Evolutionary conservation across 2,329 filamentous ascomycete species (phyloP), one percentile per base, ranked within the genome.

Genomic region (Paraphoma sp.): DNA sequence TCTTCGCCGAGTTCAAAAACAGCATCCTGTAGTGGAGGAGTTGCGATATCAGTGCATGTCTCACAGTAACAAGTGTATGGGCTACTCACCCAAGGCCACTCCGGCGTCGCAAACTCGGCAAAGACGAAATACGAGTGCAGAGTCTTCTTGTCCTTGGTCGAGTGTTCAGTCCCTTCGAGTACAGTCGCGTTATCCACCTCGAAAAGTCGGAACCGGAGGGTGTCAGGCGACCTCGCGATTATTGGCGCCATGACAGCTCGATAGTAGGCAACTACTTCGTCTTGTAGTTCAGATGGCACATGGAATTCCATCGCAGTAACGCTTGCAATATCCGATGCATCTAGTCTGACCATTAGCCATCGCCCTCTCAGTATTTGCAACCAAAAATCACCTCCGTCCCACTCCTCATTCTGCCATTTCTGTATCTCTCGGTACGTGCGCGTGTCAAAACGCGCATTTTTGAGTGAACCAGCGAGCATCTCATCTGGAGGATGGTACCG

Each of bases 291-390:
- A 7, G 45, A 28, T 12, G 51, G 16, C 4, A 60, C 42, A 12
- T 23, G 48, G 58, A 59, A 65, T 49, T 65, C 63, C 63, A 65
- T 60, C 7, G 44, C 56, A 18, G 56, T 45, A 36, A 65, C 36
- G 47, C 61, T 64, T 14, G 47, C 54, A 16, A 65, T 47, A 17
- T 59, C 31, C 31, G 58, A 31, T 29, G 56, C 47, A 54, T 65
- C 63, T 65, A 42, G 10, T 36, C 23, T 33, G 33, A 23, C 28
- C 29, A 41, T 57, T 36, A 45, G 10, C n/a, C 30, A 29, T 17
- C 12, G n/a, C 36, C 41, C 43, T 38, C 5, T 12, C 31, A 2
- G 12, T 6, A 31, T 9, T 23, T 42, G 33, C n/a, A 6, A n/a
- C 10, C 3, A 9, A 3, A 16, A 48, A 18, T 54, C 45, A 51